Conservation (phyloP, 2,329 filamentous ascomycete species). For the Ramularia collo-cygni region DNA sequence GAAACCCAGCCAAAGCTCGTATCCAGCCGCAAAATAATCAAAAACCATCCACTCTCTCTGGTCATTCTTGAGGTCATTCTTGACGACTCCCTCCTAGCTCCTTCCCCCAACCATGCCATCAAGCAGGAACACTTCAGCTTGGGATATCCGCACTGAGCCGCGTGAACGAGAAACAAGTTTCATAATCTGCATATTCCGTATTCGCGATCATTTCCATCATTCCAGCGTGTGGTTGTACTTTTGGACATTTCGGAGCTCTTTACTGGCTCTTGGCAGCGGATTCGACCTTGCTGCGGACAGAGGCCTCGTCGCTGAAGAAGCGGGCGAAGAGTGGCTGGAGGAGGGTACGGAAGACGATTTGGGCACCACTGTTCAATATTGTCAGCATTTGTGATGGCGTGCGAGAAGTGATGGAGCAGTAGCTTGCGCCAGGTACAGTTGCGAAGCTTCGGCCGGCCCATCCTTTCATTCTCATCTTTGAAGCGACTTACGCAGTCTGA, state of each 20-base stretch:
- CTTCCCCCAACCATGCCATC: background rate
- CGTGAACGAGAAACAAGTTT: background rate
- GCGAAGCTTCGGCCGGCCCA: too few species aligned
- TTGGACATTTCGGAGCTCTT: too few species aligned
- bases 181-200: background rate
- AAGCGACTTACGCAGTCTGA: conserved; percentile 70
- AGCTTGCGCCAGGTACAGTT: too few species aligned
- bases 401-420: background rate
- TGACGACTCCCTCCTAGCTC: too few species aligned
- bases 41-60: too few species aligned
- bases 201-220: conserved; percentile 1
- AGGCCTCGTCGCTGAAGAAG: conserved; percentile 71
- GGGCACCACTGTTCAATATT: conserved; percentile 63
- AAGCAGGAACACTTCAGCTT: conserved; percentile 2
- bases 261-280: conserved; percentile 36
- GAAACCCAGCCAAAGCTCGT: too few species aligned
- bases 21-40: too few species aligned
- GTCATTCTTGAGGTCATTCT: too few species aligned
- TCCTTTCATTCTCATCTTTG: too few species aligned
- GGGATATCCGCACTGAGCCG: background rate
- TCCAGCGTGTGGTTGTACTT: too few species aligned
- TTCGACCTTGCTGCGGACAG: conserved; percentile 78
- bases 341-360: conserved; percentile 95
- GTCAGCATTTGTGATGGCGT: conserved; percentile 12
- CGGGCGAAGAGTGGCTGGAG: conserved; percentile 83